Percentiles rank a stretch among this genome's conserved stretches.
Conservation (phyloP, 257 asterid species). For the Orobanche coerulescens region DNA sequence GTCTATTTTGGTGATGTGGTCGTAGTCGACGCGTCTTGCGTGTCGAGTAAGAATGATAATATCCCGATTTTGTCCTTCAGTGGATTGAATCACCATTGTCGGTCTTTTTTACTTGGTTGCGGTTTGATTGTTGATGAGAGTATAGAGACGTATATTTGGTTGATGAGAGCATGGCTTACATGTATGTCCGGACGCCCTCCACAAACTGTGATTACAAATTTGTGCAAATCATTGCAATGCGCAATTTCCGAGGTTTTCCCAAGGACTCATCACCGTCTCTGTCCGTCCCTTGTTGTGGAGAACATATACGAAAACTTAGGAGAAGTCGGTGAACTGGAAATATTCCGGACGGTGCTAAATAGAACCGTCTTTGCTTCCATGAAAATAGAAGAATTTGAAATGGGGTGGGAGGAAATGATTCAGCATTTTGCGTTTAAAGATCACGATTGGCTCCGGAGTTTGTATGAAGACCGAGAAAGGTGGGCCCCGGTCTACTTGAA, state of each 20-base stretch:
- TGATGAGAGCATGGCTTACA: slow-evolving; percentile 56
- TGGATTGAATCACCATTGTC: slow-evolving; percentile 53
- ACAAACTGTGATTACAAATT: slow-evolving; percentile 39
- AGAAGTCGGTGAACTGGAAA: slow-evolving; percentile 27
- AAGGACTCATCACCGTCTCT: slow-evolving; percentile 39
- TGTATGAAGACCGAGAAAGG: slow-evolving; percentile 46
- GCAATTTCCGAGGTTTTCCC: slow-evolving; percentile 52
- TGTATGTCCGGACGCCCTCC: slow-evolving; percentile 45
- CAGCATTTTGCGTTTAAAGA: slow-evolving; percentile 32
- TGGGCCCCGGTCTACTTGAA: slow-evolving; percentile 50
- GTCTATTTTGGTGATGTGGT: slow-evolving; percentile 45
- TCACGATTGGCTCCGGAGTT: slow-evolving; percentile 37
- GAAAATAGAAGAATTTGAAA: slow-evolving; percentile 45
- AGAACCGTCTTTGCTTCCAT: slow-evolving; percentile 33
- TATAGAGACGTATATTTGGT: slow-evolving; percentile 39
- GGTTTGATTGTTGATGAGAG: slow-evolving; percentile 41
- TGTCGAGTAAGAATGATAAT: slow-evolving; percentile 26
- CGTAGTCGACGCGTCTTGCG: slow-evolving; percentile 27
- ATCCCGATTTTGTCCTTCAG: slow-evolving; percentile 33
- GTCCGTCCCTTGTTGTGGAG: slow-evolving; percentile 37
- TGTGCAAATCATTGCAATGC: slow-evolving; percentile 31
- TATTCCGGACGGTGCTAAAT: slow-evolving; percentile 29
- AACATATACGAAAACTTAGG: slow-evolving; percentile 30
- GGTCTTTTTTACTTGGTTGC: slow-evolving; percentile 37
- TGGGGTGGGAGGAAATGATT: slow-evolving; percentile 48